Evolutionary conservation across 768 basidiomycete species (phyloP).

Genomic region (Rhizopogon vulgaris): DNA sequence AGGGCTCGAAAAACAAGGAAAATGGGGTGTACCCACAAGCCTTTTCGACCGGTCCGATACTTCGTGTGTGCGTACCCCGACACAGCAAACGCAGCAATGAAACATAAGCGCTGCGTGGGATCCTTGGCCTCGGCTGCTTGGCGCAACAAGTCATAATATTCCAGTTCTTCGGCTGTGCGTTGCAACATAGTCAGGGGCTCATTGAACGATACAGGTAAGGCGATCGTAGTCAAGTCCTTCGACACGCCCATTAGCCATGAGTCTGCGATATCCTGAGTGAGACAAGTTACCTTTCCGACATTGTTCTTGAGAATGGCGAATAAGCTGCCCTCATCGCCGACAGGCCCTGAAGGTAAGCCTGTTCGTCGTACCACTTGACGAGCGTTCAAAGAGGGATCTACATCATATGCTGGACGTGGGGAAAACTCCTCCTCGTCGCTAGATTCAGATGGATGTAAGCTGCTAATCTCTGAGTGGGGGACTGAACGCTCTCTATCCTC

Average conservation of each 20-base stretch:
- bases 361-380: constrained; percentile 43
- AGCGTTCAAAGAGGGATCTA: constrained; percentile 5
- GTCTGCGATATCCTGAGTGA: not conserved
- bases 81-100: constrained; percentile 79
- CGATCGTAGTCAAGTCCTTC: constrained; percentile 76
- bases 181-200: constrained; percentile 83
- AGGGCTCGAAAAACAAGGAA: constrained; percentile 1
- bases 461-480: constrained; percentile 36
- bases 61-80: constrained; percentile 80
- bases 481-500: constrained; percentile 35
- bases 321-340: constrained; percentile 75
- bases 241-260: not conserved
- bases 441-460: constrained; percentile 32
- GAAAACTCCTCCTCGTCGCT: constrained; percentile 40
- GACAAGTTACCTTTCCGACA: constrained; percentile 64
- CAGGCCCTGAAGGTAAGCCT: constrained; percentile 50
- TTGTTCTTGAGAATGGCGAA: constrained; percentile 84
- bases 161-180: constrained; percentile 76
- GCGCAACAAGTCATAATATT: constrained; percentile 66
- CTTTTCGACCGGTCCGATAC: constrained; percentile 77
- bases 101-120: constrained; percentile 62
- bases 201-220: constrained; percentile 87
- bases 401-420: not conserved
- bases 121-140: constrained; percentile 56
- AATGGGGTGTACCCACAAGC: constrained; percentile 54